Evolutionary conservation across 345 rosid species (phyloP), one percentile per base, ranked within the genome.

Genomic region (Corchorus olitorius): DNA sequence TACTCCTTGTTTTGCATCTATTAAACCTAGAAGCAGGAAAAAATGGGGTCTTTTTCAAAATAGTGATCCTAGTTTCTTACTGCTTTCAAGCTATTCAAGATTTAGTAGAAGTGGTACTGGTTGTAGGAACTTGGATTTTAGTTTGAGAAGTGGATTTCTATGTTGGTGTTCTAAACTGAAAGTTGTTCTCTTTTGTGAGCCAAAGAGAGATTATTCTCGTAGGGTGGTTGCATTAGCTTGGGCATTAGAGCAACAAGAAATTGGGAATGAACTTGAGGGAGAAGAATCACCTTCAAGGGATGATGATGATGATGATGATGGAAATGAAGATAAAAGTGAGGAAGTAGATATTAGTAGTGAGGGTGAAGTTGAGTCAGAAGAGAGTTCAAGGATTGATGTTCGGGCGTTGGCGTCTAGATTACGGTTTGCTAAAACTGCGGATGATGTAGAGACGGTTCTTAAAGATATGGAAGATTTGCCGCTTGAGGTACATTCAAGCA

Each of bases 371-470:
- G 54, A 73, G 75, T 72, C 74, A 70, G 78, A 65, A 50, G 78
- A 70, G 65, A 81, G 70, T 76, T 37, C 72, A 19, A 87, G 89
- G 76, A 70, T 93, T 53, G 86, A 92, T 84, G 94, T 92, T 53
- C 86, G 83, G 20, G 84, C 73, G 5, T 70, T 93, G 73, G 93
- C 94, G 0, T 45, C 46, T 65, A 87, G 88, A 74, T 84, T 96
- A 77, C 83, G 78, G 78, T 81, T 70, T 55, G 90, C 93, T 14
- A 86, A 86, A 86, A 88, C 92, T 4, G 92, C 89, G 0, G 93
- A 92, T 75, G 94, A 92, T 81, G 88, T 92, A 15, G 94, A 91
- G 79, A 85, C 72, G 80, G 89, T 93, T 78, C 90, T 96, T 4
- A 89, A 86, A 88, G 94, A 81, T 73, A 87, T 74, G 72, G 90